Conservation (phyloP, 257 asterid genomes). For the Verbena officinalis region DNA sequence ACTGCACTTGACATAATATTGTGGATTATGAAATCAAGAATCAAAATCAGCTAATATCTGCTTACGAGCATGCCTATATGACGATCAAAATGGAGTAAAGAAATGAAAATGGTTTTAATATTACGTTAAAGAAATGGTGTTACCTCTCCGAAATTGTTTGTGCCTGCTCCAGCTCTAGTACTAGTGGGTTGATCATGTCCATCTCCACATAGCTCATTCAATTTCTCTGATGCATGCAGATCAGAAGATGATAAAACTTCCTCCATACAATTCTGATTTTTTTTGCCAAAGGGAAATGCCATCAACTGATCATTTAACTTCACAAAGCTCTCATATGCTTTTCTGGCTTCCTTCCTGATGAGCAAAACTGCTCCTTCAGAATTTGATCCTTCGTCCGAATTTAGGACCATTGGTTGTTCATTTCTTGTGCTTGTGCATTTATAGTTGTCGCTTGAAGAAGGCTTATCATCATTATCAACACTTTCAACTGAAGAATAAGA, state of each 20-base stretch:
- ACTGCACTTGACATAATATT: slow-evolving; percentile 40
- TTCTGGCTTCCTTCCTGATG: slow-evolving; percentile 40
- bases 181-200: slow-evolving; percentile 32
- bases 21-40: slow-evolving; percentile 16
- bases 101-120: neutral
- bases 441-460: slow-evolving; percentile 22
- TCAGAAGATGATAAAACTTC: slow-evolving; percentile 21
- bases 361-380: slow-evolving; percentile 27
- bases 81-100: slow-evolving; percentile 1
- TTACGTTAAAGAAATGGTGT: neutral
- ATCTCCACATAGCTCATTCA: slow-evolving; percentile 28
- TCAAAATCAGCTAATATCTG: slow-evolving; percentile 10
- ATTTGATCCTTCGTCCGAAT: slow-evolving; percentile 30
- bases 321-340: slow-evolving; percentile 38
- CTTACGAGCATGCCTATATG: neutral
- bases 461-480: slow-evolving; percentile 30
- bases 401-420: slow-evolving; percentile 26
- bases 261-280: no score
- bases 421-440: slow-evolving; percentile 11
- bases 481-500: slow-evolving; percentile 41
- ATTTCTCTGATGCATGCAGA: slow-evolving; percentile 24
- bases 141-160: slow-evolving; percentile 43
- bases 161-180: slow-evolving; percentile 34
- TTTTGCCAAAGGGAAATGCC: no score
- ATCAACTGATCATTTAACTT: slow-evolving; percentile 41